Evolutionary conservation across 257 asterid species (phyloP).

Genomic region (Nyctanthes arbortristis): DNA sequence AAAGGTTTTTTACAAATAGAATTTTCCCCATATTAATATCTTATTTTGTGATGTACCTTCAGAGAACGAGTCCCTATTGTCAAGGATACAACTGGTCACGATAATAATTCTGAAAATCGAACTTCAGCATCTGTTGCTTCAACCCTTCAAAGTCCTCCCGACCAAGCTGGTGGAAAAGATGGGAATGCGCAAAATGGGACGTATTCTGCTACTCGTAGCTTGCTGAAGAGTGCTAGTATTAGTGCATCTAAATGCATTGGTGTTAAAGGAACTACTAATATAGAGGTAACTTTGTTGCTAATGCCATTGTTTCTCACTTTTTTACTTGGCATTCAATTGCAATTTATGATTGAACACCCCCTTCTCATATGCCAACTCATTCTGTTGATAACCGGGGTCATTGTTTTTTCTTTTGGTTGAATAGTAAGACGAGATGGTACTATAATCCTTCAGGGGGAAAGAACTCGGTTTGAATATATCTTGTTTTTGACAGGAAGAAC

Average conservation of each 20-base stretch:
- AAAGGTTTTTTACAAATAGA: no score
- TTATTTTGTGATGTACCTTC: conserved; percentile 15
- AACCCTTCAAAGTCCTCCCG: conserved; percentile 61
- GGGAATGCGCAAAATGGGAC: conserved; percentile 40
- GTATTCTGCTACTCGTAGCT: conserved; percentile 67
- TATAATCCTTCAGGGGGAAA: no score
- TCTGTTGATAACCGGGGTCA: neutral
- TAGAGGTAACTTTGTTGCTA: conserved; percentile 52
- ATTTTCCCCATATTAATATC: neutral
- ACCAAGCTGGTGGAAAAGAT: conserved; percentile 44
- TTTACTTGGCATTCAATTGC: neutral
- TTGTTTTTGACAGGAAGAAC: conserved; percentile 38
- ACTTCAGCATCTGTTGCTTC: conserved; percentile 70
- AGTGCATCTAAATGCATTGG: conserved; percentile 86
- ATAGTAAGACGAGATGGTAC: no score
- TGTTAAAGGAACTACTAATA: conserved; percentile 47
- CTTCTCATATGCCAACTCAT: neutral
- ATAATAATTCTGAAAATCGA: conserved; percentile 56
- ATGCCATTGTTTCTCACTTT: neutral
- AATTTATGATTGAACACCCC: neutral
- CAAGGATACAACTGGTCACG: conserved; percentile 55
- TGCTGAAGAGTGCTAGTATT: conserved; percentile 92
- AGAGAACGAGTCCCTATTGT: conserved; percentile 91
- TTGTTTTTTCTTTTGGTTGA: neutral
- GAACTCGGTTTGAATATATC: no score